Conservation (phyloP, 1,284 basidiomycete genomes). For the Fomitopsis palustris region DNA sequence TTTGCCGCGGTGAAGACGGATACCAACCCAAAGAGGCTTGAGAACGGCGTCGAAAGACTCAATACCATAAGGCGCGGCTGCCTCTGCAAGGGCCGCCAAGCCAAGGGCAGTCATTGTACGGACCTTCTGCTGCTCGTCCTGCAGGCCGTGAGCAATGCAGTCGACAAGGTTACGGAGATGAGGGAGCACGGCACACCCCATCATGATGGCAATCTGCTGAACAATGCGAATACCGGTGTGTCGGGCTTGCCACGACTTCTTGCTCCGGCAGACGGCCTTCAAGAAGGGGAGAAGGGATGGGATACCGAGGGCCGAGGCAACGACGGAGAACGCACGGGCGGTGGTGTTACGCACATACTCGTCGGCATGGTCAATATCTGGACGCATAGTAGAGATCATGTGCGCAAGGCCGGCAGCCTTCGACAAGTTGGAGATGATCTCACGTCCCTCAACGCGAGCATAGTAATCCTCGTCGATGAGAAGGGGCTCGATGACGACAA, state of each 20-base stretch:
- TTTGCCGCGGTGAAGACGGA: conserved; percentile 96
- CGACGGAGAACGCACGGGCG: conserved; percentile 97
- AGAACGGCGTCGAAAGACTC: conserved; percentile 99
- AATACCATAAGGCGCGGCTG: conserved; percentile 98
- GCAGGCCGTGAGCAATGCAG: conserved; percentile 92
- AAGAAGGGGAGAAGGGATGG: conserved; percentile 97
- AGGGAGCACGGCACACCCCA: conserved; percentile 98
- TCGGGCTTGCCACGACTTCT: conserved; percentile 99
- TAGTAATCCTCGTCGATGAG: conserved; percentile 99
- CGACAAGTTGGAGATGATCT: conserved; percentile 98
- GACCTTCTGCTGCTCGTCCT: conserved; percentile 99
- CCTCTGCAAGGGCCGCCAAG: conserved; percentile 95
- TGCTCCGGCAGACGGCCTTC: conserved; percentile 96
- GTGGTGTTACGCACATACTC: conserved; percentile 99
- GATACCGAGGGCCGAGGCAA: conserved; percentile 97
- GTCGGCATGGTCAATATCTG: conserved; percentile 99
- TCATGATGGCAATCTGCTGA: conserved; percentile 99
- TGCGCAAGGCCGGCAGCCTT: conserved; percentile 99
- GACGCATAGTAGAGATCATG: conserved; percentile 99
- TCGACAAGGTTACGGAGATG: conserved; percentile 96
- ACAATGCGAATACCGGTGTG: conserved; percentile 99
- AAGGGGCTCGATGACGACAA: conserved; percentile 98
- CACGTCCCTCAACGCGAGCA: conserved; percentile 97
- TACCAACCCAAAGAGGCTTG: conserved; percentile 98
- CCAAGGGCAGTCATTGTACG: conserved; percentile 98